phyloP scores from a whole-genome alignment of 2,329 filamentous ascomycete genomes.

The Rhinocladiella similis region DNA sequence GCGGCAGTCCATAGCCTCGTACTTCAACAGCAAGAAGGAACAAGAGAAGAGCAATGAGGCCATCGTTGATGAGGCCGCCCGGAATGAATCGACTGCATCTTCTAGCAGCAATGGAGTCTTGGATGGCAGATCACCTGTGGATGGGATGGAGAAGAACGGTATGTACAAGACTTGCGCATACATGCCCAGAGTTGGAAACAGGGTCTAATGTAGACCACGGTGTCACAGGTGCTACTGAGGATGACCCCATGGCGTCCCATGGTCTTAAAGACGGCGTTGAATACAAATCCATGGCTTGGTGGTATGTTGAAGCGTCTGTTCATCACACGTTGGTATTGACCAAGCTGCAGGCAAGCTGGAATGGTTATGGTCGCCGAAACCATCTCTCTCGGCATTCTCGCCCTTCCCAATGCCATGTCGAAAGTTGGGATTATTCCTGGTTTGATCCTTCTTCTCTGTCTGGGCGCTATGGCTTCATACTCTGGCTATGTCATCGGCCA shows the following conservation, averaged over 20 bases:
- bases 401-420: conserved; percentile 54
- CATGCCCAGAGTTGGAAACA: background rate
- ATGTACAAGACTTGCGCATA: background rate
- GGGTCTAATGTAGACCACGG: background rate
- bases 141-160: conserved; percentile 5
- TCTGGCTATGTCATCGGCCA: conserved; percentile 62
- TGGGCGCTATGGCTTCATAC: conserved; percentile 60
- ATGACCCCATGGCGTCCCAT: conserved; percentile 16
- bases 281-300: conserved; percentile 26
- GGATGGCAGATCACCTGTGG: background rate
- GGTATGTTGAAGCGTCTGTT: conserved; percentile 3
- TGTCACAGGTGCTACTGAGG: background rate
- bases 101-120: background rate
- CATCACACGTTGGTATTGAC: background rate
- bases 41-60: conserved; percentile 1
- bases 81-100: background rate
- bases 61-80: conserved; percentile 2
- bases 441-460: conserved; percentile 53
- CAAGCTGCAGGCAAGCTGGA: conserved; percentile 42
- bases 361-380: conserved; percentile 59
- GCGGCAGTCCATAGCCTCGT: conserved; percentile 10
- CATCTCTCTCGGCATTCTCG: conserved; percentile 59
- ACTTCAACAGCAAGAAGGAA: conserved; percentile 8
- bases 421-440: conserved; percentile 55
- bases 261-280: conserved; percentile 16